Percentiles rank a stretch among this genome's conserved stretches.
Conservation (phyloP, 805 yeast species). For the Yamadazyma phyllophila region DNA sequence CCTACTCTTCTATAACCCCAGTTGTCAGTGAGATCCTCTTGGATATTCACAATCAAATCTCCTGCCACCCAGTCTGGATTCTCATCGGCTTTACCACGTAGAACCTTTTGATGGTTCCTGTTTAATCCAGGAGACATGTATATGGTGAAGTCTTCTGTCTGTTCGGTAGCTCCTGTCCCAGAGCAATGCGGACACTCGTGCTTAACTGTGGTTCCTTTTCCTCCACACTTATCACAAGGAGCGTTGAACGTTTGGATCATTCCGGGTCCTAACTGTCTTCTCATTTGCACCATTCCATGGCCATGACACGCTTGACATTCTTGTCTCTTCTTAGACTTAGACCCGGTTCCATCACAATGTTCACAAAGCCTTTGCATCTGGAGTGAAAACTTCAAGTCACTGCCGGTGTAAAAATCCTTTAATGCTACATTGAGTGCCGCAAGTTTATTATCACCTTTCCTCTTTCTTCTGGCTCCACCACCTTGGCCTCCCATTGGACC, state of each 20-base stretch:
- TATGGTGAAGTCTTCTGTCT: constrained; percentile 54
- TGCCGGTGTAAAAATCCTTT: constrained; percentile 71
- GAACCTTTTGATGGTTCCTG: constrained; percentile 54
- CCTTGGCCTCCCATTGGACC: constrained; percentile 19
- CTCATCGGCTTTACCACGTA: constrained; percentile 79
- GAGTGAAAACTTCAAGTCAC: constrained; percentile 54
- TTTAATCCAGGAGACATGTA: constrained; percentile 70
- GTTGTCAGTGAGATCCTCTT: constrained; percentile 55
- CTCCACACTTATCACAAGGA: constrained; percentile 76
- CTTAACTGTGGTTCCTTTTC: constrained; percentile 66
- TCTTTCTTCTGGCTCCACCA: constrained; percentile 37
- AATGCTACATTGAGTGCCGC: constrained; percentile 57
- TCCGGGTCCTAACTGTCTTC: constrained; percentile 81
- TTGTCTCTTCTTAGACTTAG: constrained; percentile 70
- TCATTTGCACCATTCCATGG: constrained; percentile 60
- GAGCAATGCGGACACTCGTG: constrained; percentile 66
- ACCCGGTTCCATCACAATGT: constrained; percentile 80
- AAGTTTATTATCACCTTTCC: constrained; percentile 61
- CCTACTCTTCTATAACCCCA: constrained; percentile 87
- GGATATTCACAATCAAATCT: constrained; percentile 61
- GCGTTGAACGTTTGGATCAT: constrained; percentile 85
- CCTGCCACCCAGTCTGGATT: constrained; percentile 84
- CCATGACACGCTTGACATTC: constrained; percentile 74
- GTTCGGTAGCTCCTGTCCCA: constrained; percentile 65
- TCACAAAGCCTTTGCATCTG: constrained; percentile 74